Percentiles rank a stretch among this genome's conserved stretches.
Conservation (phyloP, 2,329 filamentous ascomycete species). For the Colletotrichum gigasporum region DNA sequence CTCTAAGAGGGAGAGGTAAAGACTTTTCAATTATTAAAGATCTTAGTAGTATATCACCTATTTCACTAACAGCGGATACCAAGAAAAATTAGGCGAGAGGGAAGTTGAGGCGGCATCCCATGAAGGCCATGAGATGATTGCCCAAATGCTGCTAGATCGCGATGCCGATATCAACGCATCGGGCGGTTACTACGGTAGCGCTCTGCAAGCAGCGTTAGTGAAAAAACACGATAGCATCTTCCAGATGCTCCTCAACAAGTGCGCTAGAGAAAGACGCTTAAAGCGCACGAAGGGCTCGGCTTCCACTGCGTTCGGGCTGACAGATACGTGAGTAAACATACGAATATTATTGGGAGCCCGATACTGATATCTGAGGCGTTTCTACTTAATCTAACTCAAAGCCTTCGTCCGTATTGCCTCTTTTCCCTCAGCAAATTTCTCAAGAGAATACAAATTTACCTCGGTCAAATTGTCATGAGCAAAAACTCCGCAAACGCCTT, state of each 20-base stretch:
- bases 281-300: not conserved
- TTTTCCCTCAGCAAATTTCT: too few relatives aligned
- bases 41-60: too few relatives aligned
- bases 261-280: not conserved
- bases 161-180: slow-evolving; percentile 1
- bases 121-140: not conserved
- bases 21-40: too few relatives aligned
- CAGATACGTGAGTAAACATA: not conserved
- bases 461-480: too few relatives aligned
- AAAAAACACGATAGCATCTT: not conserved
- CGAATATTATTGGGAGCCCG: not conserved
- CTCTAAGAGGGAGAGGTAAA: too few relatives aligned
- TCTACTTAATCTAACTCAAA: too few relatives aligned
- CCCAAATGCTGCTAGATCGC: not conserved
- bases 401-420: too few relatives aligned
- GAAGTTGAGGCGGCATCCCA: not conserved
- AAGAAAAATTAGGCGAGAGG: too few relatives aligned
- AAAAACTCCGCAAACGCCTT: too few relatives aligned
- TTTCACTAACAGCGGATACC: too few relatives aligned
- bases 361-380: not conserved
- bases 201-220: slow-evolving; percentile 4
- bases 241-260: slow-evolving; percentile 20
- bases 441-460: too few relatives aligned
- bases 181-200: slow-evolving; percentile 1
- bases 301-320: not conserved